phyloP scores from a whole-genome alignment of 2,329 filamentous ascomycete genomes.

The Neofusicoccum kwambonambiense region DNA sequence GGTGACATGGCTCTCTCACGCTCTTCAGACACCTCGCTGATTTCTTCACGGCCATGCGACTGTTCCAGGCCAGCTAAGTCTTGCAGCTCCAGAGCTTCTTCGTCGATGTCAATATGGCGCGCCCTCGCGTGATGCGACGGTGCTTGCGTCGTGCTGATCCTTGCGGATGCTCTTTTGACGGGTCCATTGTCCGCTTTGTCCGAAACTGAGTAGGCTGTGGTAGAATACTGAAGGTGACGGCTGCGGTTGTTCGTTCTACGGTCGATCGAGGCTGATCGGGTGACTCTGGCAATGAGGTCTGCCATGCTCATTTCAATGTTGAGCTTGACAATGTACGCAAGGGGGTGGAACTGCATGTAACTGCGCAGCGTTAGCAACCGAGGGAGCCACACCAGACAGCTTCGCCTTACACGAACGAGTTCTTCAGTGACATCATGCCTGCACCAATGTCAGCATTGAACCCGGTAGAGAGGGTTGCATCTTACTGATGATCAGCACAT shows the following conservation, averaged over 20 bases:
- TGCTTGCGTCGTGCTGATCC: not conserved
- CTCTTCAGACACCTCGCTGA: not conserved
- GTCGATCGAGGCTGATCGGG: not conserved
- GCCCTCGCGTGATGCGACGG: not conserved
- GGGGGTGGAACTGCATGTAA: slow-evolving; percentile 42
- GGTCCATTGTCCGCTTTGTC: not conserved
- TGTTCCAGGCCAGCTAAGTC: not conserved
- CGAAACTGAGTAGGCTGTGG: not conserved
- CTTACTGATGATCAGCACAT: slow-evolving; percentile 21
- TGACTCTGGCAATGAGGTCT: slow-evolving; percentile 34
- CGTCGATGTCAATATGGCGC: not conserved
- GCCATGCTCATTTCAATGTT: slow-evolving; percentile 49
- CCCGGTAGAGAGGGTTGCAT: not conserved
- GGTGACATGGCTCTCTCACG: not conserved
- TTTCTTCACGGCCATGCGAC: not conserved
- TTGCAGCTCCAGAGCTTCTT: not conserved
- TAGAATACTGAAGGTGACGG: not conserved
- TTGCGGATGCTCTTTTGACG: not conserved
- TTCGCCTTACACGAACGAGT: slow-evolving; percentile 1
- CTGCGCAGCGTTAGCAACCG: no score
- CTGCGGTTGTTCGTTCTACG: not conserved
- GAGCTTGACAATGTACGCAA: slow-evolving; percentile 45
- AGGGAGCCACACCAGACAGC: no score
- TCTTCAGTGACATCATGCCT: slow-evolving; percentile 18
- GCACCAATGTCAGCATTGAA: not conserved